These are phyloP conservation scores for Fusarium sp. DNA, from an alignment of 2,329 filamentous ascomycete genomes.

Conservation along the genomic window DNA sequence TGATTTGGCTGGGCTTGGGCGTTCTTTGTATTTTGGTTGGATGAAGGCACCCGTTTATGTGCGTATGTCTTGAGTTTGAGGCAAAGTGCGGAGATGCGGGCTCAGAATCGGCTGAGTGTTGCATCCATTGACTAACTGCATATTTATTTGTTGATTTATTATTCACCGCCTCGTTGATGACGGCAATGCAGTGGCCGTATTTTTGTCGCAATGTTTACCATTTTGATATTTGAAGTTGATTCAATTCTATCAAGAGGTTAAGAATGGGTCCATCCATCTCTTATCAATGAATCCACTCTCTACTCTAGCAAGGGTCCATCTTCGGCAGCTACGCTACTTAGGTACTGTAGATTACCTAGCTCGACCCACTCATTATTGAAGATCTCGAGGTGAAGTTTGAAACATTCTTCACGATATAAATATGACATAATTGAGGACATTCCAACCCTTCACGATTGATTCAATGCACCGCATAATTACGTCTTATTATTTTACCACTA, in stretches of 20 bases:
- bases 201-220: background rate
- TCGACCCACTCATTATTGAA: conserved; percentile 22
- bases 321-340: conserved; percentile 29
- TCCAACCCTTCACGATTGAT: background rate
- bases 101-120: conserved; percentile 36
- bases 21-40: conserved; percentile 32
- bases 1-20: conserved; percentile 2
- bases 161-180: conserved; percentile 15
- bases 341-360: background rate
- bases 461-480: background rate
- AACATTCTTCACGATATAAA: conserved; percentile 6
- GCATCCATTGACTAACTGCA: conserved; percentile 21
- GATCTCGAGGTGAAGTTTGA: conserved; percentile 24
- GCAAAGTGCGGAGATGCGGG: conserved; percentile 28
- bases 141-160: background rate
- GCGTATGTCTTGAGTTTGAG: conserved; percentile 17
- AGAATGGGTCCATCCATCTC: conserved; percentile 25
- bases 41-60: background rate
- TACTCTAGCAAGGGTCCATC: conserved; percentile 29
- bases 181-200: background rate
- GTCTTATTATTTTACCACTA: no score
- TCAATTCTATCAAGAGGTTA: conserved; percentile 14
- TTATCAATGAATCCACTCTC: conserved; percentile 24
- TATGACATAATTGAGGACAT: background rate
- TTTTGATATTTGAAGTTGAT: background rate